A percentile compares a stretch with the other conserved stretches of the same genome.
Evolutionary conservation across 2,329 filamentous ascomycete species (phyloP).

Genomic region (Penicillium glabrum): DNA sequence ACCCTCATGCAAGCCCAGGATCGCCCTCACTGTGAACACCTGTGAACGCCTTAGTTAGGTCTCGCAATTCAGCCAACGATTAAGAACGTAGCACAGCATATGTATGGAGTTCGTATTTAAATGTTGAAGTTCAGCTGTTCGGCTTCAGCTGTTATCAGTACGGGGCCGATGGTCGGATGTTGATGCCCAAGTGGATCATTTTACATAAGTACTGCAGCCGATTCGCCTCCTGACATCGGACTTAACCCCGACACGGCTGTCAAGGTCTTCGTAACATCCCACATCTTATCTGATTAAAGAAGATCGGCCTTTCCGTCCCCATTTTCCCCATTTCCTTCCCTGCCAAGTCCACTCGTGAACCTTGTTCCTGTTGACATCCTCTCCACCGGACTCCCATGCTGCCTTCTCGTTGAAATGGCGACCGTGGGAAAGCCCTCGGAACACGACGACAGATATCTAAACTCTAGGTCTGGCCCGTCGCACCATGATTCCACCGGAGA

Average conservation of each 20-base stretch:
- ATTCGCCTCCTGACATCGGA: neutral
- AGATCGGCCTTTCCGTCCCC: neutral
- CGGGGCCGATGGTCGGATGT: neutral
- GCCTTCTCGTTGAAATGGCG: neutral
- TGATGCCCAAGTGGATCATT: neutral
- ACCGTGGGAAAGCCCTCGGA: neutral
- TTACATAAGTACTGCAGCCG: neutral
- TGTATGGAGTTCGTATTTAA: neutral
- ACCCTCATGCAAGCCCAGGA: neutral
- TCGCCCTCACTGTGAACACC: too few relatives aligned
- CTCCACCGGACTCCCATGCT: neutral
- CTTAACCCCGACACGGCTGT: neutral
- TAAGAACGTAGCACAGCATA: neutral
- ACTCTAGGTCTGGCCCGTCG: neutral
- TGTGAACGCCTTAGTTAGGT: too few relatives aligned
- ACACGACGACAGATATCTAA: neutral
- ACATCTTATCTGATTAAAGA: slow-evolving; percentile 3
- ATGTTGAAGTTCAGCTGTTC: too few relatives aligned
- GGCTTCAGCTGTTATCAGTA: neutral
- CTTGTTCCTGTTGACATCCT: neutral
- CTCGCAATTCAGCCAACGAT: neutral
- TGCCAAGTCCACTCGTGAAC: neutral
- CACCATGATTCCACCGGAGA: neutral
- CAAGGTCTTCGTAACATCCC: neutral
- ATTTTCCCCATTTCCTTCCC: neutral